Percentiles rank a stretch among this genome's conserved stretches.
phyloP scores from a whole-genome alignment of 2,329 filamentous ascomycete species.

The Fusarium fracticaudum region DNA sequence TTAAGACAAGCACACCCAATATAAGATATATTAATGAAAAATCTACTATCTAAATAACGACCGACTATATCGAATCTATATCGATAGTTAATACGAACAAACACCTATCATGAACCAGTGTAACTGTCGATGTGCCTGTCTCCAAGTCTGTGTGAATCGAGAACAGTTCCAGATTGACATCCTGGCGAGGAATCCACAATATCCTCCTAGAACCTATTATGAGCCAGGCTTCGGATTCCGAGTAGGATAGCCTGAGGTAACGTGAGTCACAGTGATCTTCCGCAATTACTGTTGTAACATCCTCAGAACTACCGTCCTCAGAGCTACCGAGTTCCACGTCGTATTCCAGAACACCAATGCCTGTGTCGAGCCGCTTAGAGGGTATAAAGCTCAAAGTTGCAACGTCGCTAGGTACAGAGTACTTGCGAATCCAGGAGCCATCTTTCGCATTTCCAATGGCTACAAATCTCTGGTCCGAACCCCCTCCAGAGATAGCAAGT shows the following conservation, averaged over 20 bases:
- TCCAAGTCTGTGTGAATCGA: background rate
- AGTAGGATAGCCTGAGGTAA: background rate
- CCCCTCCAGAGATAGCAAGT: accelerated
- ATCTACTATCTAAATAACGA: too few relatives aligned
- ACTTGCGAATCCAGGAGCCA: accelerated
- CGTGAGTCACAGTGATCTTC: background rate
- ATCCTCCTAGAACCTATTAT: background rate
- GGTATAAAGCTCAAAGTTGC: accelerated
- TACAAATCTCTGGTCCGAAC: accelerated
- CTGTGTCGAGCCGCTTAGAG: accelerated
- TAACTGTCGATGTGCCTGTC: accelerated
- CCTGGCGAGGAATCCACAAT: background rate
- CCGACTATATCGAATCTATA: accelerated
- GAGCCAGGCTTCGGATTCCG: accelerated
- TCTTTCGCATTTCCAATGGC: background rate
- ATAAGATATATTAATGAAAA: too few relatives aligned
- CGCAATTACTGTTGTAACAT: accelerated
- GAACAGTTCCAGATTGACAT: accelerated
- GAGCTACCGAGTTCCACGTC: accelerated
- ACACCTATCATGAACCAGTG: accelerated
- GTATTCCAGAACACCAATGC: accelerated
- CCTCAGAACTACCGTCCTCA: accelerated
- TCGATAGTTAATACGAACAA: background rate
- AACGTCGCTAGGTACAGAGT: accelerated
- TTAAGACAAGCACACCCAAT: too few relatives aligned